phyloP scores from a whole-genome alignment of 1,139 yeast species.

The Arxiozyma telluris region DNA sequence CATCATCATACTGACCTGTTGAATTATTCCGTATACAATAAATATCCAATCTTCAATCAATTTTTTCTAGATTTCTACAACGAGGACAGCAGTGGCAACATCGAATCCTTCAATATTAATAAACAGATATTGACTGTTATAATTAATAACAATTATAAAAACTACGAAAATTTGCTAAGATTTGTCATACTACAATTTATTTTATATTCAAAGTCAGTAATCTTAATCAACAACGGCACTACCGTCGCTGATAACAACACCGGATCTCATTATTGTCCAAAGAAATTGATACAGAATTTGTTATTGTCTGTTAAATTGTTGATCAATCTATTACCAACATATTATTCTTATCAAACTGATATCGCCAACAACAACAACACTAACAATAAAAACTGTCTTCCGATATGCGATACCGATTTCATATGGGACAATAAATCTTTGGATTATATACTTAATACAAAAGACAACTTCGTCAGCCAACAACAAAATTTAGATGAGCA shows the following conservation, averaged over 20 bases:
- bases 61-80: neutral
- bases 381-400: too few relatives aligned
- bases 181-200: conserved; percentile 23
- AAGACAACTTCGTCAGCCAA: neutral
- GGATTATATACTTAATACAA: neutral
- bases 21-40: neutral
- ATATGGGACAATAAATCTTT: neutral
- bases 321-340: conserved; percentile 57
- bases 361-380: neutral
- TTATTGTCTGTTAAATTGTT: conserved; percentile 59
- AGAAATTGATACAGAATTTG: conserved; percentile 14
- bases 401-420: neutral
- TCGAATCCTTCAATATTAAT: conserved; percentile 9
- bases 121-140: conserved; percentile 47
- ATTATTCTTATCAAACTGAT: conserved; percentile 33
- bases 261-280: neutral
- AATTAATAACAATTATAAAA: conserved; percentile 48
- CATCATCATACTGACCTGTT: conserved; percentile 29
- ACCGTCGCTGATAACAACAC: neutral
- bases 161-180: conserved; percentile 46
- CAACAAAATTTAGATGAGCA: neutral
- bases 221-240: too few relatives aligned
- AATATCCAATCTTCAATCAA: neutral
- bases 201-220: neutral
- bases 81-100: too few relatives aligned